phyloP scores from a whole-genome alignment of 345 rosid species.

The Eucalyptus coolabah region DNA sequence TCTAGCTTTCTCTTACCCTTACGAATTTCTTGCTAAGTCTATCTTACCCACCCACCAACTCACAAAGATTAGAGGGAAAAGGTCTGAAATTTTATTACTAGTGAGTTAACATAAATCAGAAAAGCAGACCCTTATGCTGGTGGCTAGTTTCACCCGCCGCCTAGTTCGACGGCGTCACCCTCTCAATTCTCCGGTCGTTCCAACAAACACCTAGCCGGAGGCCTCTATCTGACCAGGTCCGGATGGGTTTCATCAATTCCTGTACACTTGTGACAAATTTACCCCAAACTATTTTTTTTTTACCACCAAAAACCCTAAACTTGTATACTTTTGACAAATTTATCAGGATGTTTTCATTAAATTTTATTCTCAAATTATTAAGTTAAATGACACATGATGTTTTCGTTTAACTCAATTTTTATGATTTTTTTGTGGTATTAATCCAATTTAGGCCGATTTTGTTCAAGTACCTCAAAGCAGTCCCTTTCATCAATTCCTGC shows the following conservation, averaged over 20 bases:
- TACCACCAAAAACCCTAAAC: too few species aligned
- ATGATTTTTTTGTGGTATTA: too few species aligned
- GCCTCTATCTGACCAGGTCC: conserved; percentile 49
- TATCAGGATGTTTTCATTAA: too few species aligned
- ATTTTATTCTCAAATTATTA: too few species aligned
- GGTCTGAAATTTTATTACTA: too few species aligned
- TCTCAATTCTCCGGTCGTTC: conserved; percentile 37
- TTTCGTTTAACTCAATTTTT: not conserved
- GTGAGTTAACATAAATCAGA: not conserved
- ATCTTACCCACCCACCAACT: not conserved
- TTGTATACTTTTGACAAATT: too few species aligned
- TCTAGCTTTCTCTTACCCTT: not conserved
- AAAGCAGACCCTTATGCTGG: not conserved
- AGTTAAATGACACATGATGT: too few species aligned
- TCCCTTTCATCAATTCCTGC: too few species aligned
- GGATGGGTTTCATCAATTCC: conserved; percentile 4
- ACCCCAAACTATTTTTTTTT: too few species aligned
- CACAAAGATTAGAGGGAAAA: not conserved
- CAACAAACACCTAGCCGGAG: conserved; percentile 49
- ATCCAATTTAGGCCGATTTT: not conserved
- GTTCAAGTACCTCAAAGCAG: not conserved
- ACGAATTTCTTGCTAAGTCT: not conserved
- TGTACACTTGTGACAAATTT: too few species aligned
- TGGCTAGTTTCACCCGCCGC: conserved; percentile 11
- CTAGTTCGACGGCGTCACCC: conserved; percentile 21